Evolutionary conservation across 2,329 filamentous ascomycete species (phyloP).

Genomic region (Cytospora paraplurivora): DNA sequence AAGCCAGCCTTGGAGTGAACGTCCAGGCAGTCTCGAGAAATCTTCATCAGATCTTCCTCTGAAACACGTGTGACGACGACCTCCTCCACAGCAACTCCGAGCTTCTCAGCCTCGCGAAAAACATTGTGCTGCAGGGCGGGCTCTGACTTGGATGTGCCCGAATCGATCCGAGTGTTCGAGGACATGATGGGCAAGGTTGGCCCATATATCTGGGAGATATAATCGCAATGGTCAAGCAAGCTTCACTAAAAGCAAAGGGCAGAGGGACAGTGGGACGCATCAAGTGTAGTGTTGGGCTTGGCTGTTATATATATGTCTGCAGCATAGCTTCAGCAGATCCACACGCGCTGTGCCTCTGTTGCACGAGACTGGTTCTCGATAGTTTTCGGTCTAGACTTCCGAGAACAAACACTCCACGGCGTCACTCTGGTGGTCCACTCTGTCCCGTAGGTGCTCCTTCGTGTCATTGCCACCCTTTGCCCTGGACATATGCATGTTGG

Average conservation of each 20-base stretch:
- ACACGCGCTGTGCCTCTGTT: background rate
- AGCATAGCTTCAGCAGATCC: constrained; percentile 6
- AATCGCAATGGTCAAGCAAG: background rate
- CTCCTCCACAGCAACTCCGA: constrained; percentile 45
- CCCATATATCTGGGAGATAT: background rate
- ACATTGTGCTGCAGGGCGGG: constrained; percentile 34
- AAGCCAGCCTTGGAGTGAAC: constrained; percentile 45
- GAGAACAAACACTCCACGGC: constrained; percentile 10
- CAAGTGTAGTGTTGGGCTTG: constrained; percentile 3
- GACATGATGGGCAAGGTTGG: constrained; percentile 27
- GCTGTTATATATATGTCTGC: constrained; percentile 19
- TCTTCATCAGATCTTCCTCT: constrained; percentile 47
- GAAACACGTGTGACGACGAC: constrained; percentile 47
- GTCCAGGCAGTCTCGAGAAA: constrained; percentile 45
- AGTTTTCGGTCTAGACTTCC: constrained; percentile 17
- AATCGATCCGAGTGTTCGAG: constrained; percentile 19
- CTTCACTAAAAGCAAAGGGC: background rate
- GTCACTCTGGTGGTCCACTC: background rate
- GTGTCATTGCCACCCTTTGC: constrained; percentile 1
- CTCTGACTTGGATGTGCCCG: constrained; percentile 25
- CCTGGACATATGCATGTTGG: background rate
- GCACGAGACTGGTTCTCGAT: constrained; percentile 12
- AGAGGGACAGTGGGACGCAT: background rate
- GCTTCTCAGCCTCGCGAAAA: constrained; percentile 37
- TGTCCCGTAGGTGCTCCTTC: background rate